phyloP scores from a whole-genome alignment of 768 basidiomycete genomes.

The Naganishia kalamii region DNA sequence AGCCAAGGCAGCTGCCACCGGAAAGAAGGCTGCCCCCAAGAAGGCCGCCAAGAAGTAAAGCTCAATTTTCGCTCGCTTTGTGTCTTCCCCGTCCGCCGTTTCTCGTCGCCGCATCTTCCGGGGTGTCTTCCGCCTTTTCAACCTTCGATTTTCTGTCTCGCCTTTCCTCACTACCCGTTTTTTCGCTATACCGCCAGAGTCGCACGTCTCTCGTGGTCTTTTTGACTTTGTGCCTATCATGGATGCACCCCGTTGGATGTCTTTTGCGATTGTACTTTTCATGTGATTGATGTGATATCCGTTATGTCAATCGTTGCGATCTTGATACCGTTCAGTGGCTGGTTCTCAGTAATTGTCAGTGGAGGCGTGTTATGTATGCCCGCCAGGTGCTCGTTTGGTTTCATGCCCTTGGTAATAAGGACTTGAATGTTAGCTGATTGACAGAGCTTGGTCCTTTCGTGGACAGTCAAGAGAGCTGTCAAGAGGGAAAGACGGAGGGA shows the following conservation, averaged over 20 bases:
- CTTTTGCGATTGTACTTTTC: background rate
- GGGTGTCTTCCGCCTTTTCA: constrained; percentile 16
- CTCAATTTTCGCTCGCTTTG: background rate
- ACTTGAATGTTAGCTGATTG: too few relatives aligned
- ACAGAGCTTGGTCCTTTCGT: too few relatives aligned
- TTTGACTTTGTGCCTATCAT: background rate
- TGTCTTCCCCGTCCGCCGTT: background rate
- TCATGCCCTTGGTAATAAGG: too few relatives aligned
- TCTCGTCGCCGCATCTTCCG: background rate
- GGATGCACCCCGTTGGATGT: background rate
- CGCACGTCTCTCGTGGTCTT: too few relatives aligned
- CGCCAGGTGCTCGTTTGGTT: too few relatives aligned
- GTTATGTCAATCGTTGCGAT: background rate
- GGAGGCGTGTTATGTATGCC: too few relatives aligned
- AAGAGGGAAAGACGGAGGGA: too few relatives aligned
- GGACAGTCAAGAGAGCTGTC: too few relatives aligned
- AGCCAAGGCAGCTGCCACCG: constrained; percentile 36
- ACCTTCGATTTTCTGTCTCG: constrained; percentile 17
- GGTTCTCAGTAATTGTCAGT: too few relatives aligned
- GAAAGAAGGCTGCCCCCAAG: too few relatives aligned
- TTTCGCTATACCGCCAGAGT: too few relatives aligned
- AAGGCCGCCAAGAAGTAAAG: constrained; percentile 21
- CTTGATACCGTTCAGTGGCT: background rate
- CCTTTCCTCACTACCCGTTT: background rate
- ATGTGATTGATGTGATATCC: background rate